Conservation (phyloP, 2,329 filamentous ascomycete genomes). For the Arthrobotrys conoides region DNA sequence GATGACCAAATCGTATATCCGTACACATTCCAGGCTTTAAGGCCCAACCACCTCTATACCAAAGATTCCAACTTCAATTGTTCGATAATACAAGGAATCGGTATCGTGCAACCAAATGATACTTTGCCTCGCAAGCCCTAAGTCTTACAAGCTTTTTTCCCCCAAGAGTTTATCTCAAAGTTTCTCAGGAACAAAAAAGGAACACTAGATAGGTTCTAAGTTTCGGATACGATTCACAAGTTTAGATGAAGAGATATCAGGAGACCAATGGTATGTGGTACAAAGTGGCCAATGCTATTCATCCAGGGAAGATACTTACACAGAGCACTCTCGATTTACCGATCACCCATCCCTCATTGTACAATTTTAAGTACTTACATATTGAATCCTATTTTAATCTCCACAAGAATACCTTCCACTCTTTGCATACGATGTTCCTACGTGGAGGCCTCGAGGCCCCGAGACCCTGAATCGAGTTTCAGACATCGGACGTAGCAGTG, state of each 20-base stretch:
- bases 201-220: not conserved
- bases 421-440: not conserved
- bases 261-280: not conserved
- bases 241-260: not conserved
- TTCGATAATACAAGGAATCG: conserved; percentile 8
- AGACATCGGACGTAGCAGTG: not conserved
- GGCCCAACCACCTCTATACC: not conserved
- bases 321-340: not conserved
- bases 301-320: not conserved
- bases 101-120: conserved; percentile 14
- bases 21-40: not conserved
- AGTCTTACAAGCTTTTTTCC: conserved; percentile 6
- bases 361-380: too few species aligned
- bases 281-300: not conserved
- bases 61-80: not conserved
- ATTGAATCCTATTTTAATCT: not conserved
- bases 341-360: not conserved
- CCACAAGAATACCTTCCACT: not conserved
- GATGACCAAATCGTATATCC: conserved; percentile 5
- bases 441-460: not conserved
- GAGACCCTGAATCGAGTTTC: not conserved
- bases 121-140: not conserved
- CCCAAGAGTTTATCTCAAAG: not conserved
- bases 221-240: conserved; percentile 18
- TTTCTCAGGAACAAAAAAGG: not conserved